Percentiles rank a stretch among this genome's conserved stretches.
These are phyloP conservation scores for Podospora tetraspora DNA, from an alignment of 495 filamentous ascomycete species.

Conservation along the genomic window DNA sequence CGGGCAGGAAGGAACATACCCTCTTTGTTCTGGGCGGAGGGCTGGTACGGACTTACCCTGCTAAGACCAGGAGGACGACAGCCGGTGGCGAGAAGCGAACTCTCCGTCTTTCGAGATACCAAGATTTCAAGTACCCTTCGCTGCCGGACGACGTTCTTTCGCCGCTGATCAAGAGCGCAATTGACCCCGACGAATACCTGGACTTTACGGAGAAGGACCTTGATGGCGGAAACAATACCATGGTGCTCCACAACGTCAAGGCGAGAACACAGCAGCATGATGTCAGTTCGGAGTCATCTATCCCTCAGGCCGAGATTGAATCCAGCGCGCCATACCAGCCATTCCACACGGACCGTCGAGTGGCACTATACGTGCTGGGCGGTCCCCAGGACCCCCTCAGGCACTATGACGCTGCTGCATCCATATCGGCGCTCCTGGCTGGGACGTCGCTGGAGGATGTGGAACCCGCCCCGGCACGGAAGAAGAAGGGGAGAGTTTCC, in stretches of 20 bases:
- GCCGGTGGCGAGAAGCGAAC: constrained; percentile 35
- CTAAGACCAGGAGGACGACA: constrained; percentile 44
- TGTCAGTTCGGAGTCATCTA: constrained; percentile 44
- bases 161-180: constrained; percentile 37
- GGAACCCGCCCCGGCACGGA: constrained; percentile 12
- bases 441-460: constrained; percentile 27
- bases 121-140: constrained; percentile 59
- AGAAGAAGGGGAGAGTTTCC: constrained; percentile 17
- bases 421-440: constrained; percentile 29
- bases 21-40: constrained; percentile 55
- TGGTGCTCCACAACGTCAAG: constrained; percentile 34
- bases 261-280: constrained; percentile 26
- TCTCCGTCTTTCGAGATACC: constrained; percentile 48
- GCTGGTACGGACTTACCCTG: constrained; percentile 61
- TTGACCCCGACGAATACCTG: constrained; percentile 46
- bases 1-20: constrained; percentile 47
- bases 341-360: constrained; percentile 80
- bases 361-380: constrained; percentile 54
- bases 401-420: constrained; percentile 16
- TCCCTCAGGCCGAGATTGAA: constrained; percentile 88
- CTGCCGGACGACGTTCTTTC: constrained; percentile 47
- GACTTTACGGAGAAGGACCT: constrained; percentile 43
- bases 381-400: neutral
- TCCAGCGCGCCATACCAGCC: constrained; percentile 86
- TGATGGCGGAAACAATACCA: constrained; percentile 38